Conservation (phyloP, 306 rosid species). For the Oemleria cerasiformis region DNA sequence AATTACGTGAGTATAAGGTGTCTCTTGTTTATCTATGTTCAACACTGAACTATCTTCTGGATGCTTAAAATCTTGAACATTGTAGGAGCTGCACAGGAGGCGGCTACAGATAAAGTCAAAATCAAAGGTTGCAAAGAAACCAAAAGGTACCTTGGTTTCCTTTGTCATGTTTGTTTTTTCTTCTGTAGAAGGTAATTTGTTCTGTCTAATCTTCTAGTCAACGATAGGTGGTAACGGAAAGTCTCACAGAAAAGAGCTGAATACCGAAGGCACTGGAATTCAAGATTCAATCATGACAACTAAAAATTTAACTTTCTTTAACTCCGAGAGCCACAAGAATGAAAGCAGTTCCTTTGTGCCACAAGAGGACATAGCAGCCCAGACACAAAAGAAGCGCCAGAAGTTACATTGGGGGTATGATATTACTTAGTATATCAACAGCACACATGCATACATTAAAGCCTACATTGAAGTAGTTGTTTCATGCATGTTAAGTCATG, state of each 20-base stretch:
- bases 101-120: conserved; percentile 68
- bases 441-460: not conserved
- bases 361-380: conserved; percentile 21
- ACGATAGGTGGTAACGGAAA: conserved; percentile 33
- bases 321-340: conserved; percentile 23
- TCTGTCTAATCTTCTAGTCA: not conserved
- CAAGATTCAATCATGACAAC: conserved; percentile 29
- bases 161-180: not conserved
- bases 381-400: conserved; percentile 41
- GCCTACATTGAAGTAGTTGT: not conserved
- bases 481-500: not conserved
- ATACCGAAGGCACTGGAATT: conserved; percentile 15
- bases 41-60: not conserved
- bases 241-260: conserved; percentile 18
- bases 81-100: conserved; percentile 67
- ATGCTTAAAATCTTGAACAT: not conserved
- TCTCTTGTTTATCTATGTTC: not conserved
- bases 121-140: conserved; percentile 45
- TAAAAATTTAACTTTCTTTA: conserved; percentile 23
- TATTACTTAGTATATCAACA: not conserved
- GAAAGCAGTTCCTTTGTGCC: conserved; percentile 17
- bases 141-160: conserved; percentile 40
- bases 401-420: conserved; percentile 82
- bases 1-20: no score
- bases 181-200: not conserved